Evolutionary conservation across 768 basidiomycete genomes (phyloP).

Genomic region (Gelatoporia subvermispora): DNA sequence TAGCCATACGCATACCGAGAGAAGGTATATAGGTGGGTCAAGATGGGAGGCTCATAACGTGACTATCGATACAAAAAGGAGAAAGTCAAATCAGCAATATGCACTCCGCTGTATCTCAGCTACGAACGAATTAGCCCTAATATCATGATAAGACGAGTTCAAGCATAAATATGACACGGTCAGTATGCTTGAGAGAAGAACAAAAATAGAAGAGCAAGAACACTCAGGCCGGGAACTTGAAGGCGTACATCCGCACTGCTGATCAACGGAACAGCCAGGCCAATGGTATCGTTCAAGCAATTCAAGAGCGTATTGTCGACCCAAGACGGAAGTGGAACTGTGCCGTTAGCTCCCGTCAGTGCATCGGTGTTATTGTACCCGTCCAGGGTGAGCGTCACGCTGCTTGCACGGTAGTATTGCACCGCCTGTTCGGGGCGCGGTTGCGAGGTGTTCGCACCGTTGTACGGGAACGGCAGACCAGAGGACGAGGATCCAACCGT

Average conservation of each 20-base stretch:
- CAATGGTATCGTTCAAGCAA: slow-evolving; percentile 65
- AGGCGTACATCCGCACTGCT: slow-evolving; percentile 24
- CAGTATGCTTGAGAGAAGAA: not conserved
- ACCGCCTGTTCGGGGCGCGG: slow-evolving; percentile 22
- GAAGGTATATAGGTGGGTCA: too few species aligned
- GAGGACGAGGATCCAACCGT: slow-evolving; percentile 25
- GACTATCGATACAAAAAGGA: too few species aligned
- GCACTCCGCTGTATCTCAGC: too few species aligned
- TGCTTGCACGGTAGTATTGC: slow-evolving; percentile 68
- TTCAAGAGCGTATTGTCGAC: slow-evolving; percentile 45
- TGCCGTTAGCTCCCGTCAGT: slow-evolving; percentile 25
- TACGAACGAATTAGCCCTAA: too few species aligned
- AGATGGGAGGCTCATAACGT: too few species aligned
- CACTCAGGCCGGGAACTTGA: not conserved
- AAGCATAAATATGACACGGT: too few species aligned
- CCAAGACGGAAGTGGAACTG: slow-evolving; percentile 45
- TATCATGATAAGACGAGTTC: too few species aligned
- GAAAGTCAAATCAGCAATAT: too few species aligned
- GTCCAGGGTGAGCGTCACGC: slow-evolving; percentile 55
- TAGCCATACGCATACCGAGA: too few species aligned
- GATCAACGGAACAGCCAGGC: slow-evolving; percentile 50
- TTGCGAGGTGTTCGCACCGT: slow-evolving; percentile 15
- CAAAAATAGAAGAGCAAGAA: not conserved
- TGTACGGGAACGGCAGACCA: slow-evolving; percentile 25
- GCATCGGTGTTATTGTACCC: slow-evolving; percentile 57